Evolutionary conservation across 2,329 filamentous ascomycete genomes (phyloP), one percentile per base, ranked within the genome.

Genomic region (Pezizomycotina sp.): DNA sequence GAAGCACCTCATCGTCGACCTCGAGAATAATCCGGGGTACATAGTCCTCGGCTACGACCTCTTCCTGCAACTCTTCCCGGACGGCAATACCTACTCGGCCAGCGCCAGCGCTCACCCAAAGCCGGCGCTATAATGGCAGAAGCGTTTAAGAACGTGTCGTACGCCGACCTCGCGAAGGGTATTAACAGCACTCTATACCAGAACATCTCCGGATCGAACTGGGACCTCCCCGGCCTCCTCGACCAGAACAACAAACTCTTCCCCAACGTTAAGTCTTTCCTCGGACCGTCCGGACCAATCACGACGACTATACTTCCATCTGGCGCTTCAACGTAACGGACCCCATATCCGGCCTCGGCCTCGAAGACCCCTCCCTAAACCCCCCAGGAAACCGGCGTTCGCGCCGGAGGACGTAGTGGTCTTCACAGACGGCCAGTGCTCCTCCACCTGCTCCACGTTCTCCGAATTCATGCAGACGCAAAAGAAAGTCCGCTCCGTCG

Each of bases 31-130:
- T 2, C 71, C 71, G 26, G 71, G 71, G 15, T 62, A 61, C 9
- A 65, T 74, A 27, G 51, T 71, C 5, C 61, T 66, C n/a, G 71
- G 67, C 10, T 71, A 70, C 46, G 70, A 74, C 49, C 59, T 76
- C 16, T 74, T 74, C 56, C 66, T 67, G 34, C 56, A 66, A 32
- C 22, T 41, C 19, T 46, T 44, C 34, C 36, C 36, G 3, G 24
- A 32, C 7, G 30, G 34, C 12, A 10, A 30, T 12, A 6, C 24
- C 2, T 26, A 34, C 18, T 14, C 21, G 36, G 18, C 4, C 12
- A 30, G 16, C 24, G 24, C 19, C 20, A 31, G 10, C 40, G 41
- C 20, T 33, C 42, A 55, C 63, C 61, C 13, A 68, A 65, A 27
- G 48, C 56, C 1, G 50, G 50, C 3, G 48, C 56, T 7, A 52